Conservation (phyloP, 768 basidiomycete genomes). For the Pisolithus marmoratus region DNA sequence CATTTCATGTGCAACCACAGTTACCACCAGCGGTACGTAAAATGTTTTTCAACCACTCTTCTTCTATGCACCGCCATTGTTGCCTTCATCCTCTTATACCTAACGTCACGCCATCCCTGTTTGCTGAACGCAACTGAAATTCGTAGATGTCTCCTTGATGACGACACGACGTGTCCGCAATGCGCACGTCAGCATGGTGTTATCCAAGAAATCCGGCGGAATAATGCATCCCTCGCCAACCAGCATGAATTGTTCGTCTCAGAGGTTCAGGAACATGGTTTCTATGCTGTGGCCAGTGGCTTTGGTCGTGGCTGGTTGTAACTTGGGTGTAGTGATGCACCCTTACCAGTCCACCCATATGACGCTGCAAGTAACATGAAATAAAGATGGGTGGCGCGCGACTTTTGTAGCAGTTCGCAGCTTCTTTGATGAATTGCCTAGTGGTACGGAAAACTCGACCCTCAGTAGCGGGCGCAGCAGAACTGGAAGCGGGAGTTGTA, state of each 20-base stretch:
- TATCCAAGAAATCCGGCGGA: constrained; percentile 82
- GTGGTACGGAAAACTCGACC: constrained; percentile 32
- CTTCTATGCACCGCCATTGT: not conserved
- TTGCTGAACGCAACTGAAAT: not conserved
- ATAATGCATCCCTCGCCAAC: constrained; percentile 79
- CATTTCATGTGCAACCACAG: constrained; percentile 99
- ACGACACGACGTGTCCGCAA: constrained; percentile 85
- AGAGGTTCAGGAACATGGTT: constrained; percentile 68
- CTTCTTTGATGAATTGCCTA: too few species aligned
- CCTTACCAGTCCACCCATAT: not conserved
- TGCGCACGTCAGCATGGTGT: constrained; percentile 86
- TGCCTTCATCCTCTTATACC: not conserved
- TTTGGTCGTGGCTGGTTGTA: constrained; percentile 61
- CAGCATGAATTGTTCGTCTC: constrained; percentile 77
- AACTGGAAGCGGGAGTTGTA: constrained; percentile 30
- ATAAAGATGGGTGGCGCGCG: too few species aligned
- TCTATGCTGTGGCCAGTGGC: constrained; percentile 62
- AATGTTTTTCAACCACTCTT: not conserved
- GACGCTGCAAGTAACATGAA: too few species aligned
- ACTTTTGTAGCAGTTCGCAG: too few species aligned
- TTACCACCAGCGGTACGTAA: constrained; percentile 82
- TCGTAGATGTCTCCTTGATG: constrained; percentile 77
- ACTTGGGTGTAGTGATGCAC: not conserved
- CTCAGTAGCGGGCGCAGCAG: constrained; percentile 15
- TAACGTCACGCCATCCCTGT: not conserved